These are phyloP conservation scores for Rubroboletus pulcherrimus DNA, from an alignment of 768 basidiomycete genomes.

Conservation along the genomic window DNA sequence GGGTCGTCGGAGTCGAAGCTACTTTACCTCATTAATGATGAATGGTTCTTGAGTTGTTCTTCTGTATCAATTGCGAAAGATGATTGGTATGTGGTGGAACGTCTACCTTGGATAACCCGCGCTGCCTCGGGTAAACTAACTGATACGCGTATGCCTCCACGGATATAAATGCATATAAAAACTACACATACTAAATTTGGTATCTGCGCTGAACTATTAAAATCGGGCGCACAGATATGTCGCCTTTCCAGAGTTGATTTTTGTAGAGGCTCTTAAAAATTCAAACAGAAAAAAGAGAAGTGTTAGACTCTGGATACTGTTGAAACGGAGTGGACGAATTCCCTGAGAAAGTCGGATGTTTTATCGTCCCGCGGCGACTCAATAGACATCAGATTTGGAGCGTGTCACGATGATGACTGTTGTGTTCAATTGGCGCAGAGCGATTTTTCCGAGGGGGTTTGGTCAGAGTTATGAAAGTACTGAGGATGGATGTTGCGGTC, in stretches of 20 bases:
- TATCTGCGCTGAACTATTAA: background rate
- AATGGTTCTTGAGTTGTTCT: background rate
- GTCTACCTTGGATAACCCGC: background rate
- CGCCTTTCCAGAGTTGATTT: background rate
- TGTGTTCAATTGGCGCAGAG: background rate
- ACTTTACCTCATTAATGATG: background rate
- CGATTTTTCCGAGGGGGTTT: background rate
- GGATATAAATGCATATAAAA: background rate
- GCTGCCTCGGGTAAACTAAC: background rate
- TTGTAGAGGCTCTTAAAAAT: background rate
- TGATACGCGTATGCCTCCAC: background rate
- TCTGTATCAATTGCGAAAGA: background rate
- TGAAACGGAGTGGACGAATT: background rate
- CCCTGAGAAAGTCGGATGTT: background rate
- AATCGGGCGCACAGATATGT: background rate
- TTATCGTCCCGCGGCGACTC: background rate
- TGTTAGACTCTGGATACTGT: background rate
- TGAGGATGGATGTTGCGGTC: background rate
- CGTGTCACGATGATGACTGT: background rate
- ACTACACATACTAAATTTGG: constrained; percentile 31
- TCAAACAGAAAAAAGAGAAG: background rate
- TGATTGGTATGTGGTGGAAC: too few relatives aligned
- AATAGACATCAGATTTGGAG: background rate
- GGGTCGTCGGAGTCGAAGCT: background rate
- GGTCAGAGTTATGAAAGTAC: background rate